Base-by-base conservation (phyloP, 306 rosid species). In the Ochetophila trinervis region DNA sequence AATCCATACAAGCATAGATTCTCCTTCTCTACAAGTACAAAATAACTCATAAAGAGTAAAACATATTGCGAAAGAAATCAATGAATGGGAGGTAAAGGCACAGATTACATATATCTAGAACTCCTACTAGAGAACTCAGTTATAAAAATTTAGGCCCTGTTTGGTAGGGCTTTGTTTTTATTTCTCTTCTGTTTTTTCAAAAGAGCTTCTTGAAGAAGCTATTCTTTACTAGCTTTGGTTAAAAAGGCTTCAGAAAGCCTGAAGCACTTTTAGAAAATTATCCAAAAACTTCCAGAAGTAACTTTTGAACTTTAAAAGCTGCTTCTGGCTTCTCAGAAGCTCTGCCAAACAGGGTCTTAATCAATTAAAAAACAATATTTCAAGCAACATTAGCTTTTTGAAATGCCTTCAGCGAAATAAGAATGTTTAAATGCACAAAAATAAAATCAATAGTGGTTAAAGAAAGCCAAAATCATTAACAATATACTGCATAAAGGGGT, bases 1-100 rank as follows among this genome's bases (percentile, higher is more conserved):
- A 78, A 85, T 32, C 96, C 95, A 51, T 88, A 91, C 64, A 91
- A 74, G 80, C 95, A 88, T 66, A 91, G 80, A 85, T 91, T 91
- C 81, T 91, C 97, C 84, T 91, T 91, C 70, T 91, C 97, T 91
- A 84, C 50, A 86, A 68, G 42, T 60, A 78, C 32, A 71, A 58
- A 72, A 24, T 6, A 76, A 63, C 17, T 27, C 57, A 68, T 62
- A 52, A 57, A 58, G 47, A 57, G 27, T 57, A 61, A 53, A 79
- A 51, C 73, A 70, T 60, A 60, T 44, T 16, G 11, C 37, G 64
- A 59, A 49, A 36, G 14, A 74, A 24, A 53, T 58, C 61, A 0
- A 63, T 27, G 53, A 45, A 47, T 45, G 14, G 45, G 66, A 63
- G 57, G 62, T 57, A 32, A 15, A 64, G 65, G 62, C 47, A 20